A percentile compares a stretch with the other conserved stretches of the same genome.
Evolutionary conservation across 2,329 filamentous ascomycete species (phyloP).

Genomic region (Calonectria naviculata): DNA sequence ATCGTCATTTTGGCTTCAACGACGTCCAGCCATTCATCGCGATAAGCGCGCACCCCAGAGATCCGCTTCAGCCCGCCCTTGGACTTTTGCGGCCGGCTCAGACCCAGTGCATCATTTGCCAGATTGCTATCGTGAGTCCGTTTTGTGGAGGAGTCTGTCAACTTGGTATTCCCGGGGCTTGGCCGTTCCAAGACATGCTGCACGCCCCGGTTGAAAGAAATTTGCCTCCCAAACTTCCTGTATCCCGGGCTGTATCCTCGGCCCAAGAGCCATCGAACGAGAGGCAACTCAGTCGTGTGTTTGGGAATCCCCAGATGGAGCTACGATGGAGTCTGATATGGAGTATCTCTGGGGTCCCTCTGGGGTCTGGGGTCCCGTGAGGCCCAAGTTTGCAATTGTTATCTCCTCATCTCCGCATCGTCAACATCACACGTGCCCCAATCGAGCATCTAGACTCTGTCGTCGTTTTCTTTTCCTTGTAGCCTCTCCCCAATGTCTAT

Average conservation of each 20-base stretch:
- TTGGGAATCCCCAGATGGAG: slow-evolving; percentile 3
- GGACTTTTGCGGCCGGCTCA: slow-evolving; percentile 22
- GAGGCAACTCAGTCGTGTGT: not conserved
- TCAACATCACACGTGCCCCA: slow-evolving; percentile 4
- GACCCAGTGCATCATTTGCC: slow-evolving; percentile 25
- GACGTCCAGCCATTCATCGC: slow-evolving; percentile 37
- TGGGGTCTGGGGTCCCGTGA: slow-evolving; percentile 10
- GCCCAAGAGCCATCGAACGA: slow-evolving; percentile 20
- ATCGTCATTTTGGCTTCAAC: slow-evolving; percentile 30
- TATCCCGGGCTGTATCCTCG: slow-evolving; percentile 34
- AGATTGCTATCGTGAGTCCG: slow-evolving; percentile 32
- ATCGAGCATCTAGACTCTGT: slow-evolving; percentile 26
- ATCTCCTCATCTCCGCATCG: slow-evolving; percentile 17
- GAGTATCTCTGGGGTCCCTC: not conserved
- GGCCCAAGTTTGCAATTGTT: not conserved
- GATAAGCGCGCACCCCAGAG: slow-evolving; percentile 43
- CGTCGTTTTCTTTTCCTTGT: slow-evolving; percentile 6
- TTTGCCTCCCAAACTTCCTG: slow-evolving; percentile 36
- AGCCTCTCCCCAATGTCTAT: slow-evolving; percentile 8
- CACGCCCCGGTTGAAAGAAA: slow-evolving; percentile 19
- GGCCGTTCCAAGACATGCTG: slow-evolving; percentile 25
- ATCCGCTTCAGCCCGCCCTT: slow-evolving; percentile 27
- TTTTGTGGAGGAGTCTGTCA: slow-evolving; percentile 1
- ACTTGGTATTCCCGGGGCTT: slow-evolving; percentile 31
- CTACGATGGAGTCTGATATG: slow-evolving; percentile 4